Evolutionary conservation across 164 flowering plant genomes (phyloP).

Genomic region (Macadamia integrifolia): DNA sequence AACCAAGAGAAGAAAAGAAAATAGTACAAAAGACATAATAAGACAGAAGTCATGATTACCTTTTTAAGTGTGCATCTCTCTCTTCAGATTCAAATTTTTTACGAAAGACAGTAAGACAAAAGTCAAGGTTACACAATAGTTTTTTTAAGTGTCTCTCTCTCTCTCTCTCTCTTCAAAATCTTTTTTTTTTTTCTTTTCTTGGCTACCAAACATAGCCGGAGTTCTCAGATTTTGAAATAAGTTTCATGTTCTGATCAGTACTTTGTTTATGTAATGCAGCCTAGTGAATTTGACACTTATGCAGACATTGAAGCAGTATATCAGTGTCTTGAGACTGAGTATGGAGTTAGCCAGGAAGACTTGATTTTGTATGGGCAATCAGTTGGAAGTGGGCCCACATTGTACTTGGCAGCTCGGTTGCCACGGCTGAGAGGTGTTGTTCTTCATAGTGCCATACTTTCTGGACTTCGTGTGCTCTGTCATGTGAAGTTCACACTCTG

Average conservation of each 20-base stretch:
- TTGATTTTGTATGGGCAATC: slow-evolving; percentile 94
- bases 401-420: slow-evolving; percentile 86
- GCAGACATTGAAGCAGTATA: slow-evolving; percentile 99
- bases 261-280: slow-evolving; percentile 44
- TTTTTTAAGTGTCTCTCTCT: too few relatives aligned
- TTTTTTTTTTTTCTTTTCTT: too few relatives aligned
- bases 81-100: too few relatives aligned
- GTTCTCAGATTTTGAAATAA: background rate
- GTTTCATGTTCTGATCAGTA: background rate
- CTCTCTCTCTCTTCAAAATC: too few relatives aligned
- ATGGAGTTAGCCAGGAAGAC: slow-evolving; percentile 87
- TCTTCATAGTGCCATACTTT: slow-evolving; percentile 93
- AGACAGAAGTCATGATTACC: too few relatives aligned
- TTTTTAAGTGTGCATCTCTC: too few relatives aligned
- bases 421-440: slow-evolving; percentile 95
- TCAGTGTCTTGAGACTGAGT: slow-evolving; percentile 79
- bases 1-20: too few relatives aligned
- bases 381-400: slow-evolving; percentile 97
- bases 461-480: slow-evolving; percentile 95
- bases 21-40: too few relatives aligned
- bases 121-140: too few relatives aligned
- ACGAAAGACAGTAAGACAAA: too few relatives aligned
- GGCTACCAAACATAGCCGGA: too few relatives aligned
- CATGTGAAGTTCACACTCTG: slow-evolving; percentile 67
- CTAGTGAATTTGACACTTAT: slow-evolving; percentile 87